Evolutionary conservation across 2,329 filamentous ascomycete genomes (phyloP), one percentile per base, ranked within the genome.

Genomic region (Sporothrix inflata): DNA sequence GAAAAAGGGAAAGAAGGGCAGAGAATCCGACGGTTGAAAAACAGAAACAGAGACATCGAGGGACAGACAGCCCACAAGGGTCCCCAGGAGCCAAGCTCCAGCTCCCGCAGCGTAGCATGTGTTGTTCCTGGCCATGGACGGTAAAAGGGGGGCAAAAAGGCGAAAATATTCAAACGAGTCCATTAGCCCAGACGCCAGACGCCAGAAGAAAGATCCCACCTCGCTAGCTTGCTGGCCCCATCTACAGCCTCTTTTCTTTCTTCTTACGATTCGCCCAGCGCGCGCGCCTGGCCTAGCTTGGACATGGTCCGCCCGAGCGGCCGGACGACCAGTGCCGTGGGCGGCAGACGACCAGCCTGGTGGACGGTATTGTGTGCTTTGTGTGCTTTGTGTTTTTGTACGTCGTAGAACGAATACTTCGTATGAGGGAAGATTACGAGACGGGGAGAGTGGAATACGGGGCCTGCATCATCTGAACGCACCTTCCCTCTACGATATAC

Each of bases 241-340:
- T 53, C 49, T 24, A 24, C 49, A 47, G 11, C 47, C 21, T 51
- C 19, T 21, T 53, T 21, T 24, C 49, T 19, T 57, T 57, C 55
- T n/a, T 60, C 55, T 61, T 12, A 19, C 9, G 57, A 40, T 42
- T 61, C 11, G 38, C 19, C 57, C 30, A 34, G 34, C 57, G 57
- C 51, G 51, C 34, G 57, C 57, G 57, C 34, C n/a, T 42, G 19
- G n/a, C 24, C 57, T 63, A 63, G 34, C n/a, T 24, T 40, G 19
- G n/a, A 16, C 21, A 4, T 61, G 57, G 30, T 61, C 34, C 57
- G 57, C 57, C 57, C 57, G 57, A 40, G 57, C 57, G 57, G 57
- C 57, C 57, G 57, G 57, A 63, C 19, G 57, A 14, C 30, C 34
- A 40, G 8, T 63, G 57, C n/a, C n/a, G 34, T 14, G 34, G n/a